Evolutionary conservation across 257 asterid species (phyloP).

Genomic region (Plantago elongata): DNA sequence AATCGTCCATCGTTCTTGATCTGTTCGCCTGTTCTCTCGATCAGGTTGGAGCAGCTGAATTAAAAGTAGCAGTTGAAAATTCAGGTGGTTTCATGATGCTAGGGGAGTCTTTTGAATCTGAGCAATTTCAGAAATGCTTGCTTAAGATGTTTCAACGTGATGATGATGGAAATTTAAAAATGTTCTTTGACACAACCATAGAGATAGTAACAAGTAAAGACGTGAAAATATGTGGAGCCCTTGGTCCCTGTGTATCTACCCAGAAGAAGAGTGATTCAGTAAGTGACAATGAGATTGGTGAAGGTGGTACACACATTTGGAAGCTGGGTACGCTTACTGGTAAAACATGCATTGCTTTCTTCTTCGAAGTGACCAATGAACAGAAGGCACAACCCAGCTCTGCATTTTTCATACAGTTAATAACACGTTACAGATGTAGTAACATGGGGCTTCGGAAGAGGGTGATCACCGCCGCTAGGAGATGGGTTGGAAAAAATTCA

Average conservation of each 20-base stretch:
- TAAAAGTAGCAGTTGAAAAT: slow-evolving; percentile 58
- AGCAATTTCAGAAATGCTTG: slow-evolving; percentile 72
- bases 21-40: slow-evolving; percentile 94
- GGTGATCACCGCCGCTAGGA: slow-evolving; percentile 88
- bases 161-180: slow-evolving; percentile 51
- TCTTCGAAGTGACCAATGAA: slow-evolving; percentile 64
- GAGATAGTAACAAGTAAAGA: slow-evolving; percentile 76
- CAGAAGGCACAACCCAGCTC: slow-evolving; percentile 64
- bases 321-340: slow-evolving; percentile 61
- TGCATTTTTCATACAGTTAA: slow-evolving; percentile 78
- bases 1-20: slow-evolving; percentile 78
- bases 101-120: slow-evolving; percentile 78
- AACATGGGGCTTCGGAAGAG: slow-evolving; percentile 71
- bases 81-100: slow-evolving; percentile 89
- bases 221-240: slow-evolving; percentile 81
- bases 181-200: slow-evolving; percentile 82
- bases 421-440: slow-evolving; percentile 66
- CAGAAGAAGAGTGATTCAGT: slow-evolving; percentile 55
- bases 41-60: slow-evolving; percentile 94
- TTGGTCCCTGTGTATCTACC: slow-evolving; percentile 76
- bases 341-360: slow-evolving; percentile 81
- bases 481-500: slow-evolving; percentile 76
- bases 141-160: slow-evolving; percentile 57
- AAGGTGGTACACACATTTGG: slow-evolving; percentile 83
- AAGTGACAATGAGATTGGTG: slow-evolving; percentile 57